phyloP scores from a whole-genome alignment of 208 protist species.

The Phytomonas sp. region DNA sequence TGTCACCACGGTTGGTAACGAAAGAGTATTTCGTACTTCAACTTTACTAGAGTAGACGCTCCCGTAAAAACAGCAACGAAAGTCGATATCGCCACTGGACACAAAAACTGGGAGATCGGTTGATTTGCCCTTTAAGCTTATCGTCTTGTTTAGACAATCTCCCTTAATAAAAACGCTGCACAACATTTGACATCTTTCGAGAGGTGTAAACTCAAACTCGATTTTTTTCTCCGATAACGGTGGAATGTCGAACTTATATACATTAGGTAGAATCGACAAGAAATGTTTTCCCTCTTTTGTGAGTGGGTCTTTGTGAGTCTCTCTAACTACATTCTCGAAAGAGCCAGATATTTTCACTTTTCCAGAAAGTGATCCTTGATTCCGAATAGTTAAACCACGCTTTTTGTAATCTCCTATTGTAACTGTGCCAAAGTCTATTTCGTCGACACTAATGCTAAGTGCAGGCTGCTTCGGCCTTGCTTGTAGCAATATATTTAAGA shows the following conservation, averaged over 20 bases:
- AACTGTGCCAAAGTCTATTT: constrained; percentile 72
- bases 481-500: constrained; percentile 51
- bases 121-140: not conserved
- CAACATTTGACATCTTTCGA: constrained; percentile 22
- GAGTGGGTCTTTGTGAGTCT: constrained; percentile 37
- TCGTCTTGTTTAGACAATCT: not conserved
- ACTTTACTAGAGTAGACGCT: not conserved
- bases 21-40: not conserved
- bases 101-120: constrained; percentile 71
- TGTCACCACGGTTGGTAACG: constrained; percentile 4
- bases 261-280: constrained; percentile 38
- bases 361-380: constrained; percentile 58
- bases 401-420: constrained; percentile 48
- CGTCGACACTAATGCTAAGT: constrained; percentile 26
- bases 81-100: constrained; percentile 41
- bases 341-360: constrained; percentile 48
- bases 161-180: constrained; percentile 20
- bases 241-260: constrained; percentile 36
- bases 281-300: constrained; percentile 16
- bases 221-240: constrained; percentile 34
- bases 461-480: constrained; percentile 34
- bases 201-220: constrained; percentile 44
- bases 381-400: constrained; percentile 46
- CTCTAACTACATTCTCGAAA: constrained; percentile 45
- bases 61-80: constrained; percentile 73